These are phyloP conservation scores for Theileria annulata DNA, from an alignment of 169 alveolate species.

Conservation along the genomic window DNA sequence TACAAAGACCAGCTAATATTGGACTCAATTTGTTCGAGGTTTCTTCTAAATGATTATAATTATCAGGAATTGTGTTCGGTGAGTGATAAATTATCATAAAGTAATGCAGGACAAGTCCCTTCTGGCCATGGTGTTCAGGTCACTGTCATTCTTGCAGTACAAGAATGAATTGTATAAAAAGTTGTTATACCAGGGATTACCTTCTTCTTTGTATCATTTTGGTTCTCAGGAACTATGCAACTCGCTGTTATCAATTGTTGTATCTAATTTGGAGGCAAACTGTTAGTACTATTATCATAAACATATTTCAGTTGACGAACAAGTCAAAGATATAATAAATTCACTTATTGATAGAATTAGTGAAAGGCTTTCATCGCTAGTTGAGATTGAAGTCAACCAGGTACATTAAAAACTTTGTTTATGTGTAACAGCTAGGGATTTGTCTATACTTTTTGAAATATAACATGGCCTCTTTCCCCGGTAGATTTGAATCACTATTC, in stretches of 20 bases:
- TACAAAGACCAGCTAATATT: conserved; percentile 33
- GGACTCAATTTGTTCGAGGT: conserved; percentile 14
- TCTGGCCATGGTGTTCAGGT: conserved; percentile 59
- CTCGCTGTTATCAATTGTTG: conserved; percentile 50
- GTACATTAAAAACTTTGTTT: background rate
- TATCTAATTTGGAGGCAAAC: conserved; percentile 33
- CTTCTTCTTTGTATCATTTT: conserved; percentile 30
- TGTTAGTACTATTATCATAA: conserved; percentile 20
- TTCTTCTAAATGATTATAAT: conserved; percentile 6
- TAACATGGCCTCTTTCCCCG: conserved; percentile 30
- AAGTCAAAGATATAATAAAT: conserved; percentile 10
- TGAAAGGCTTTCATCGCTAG: conserved; percentile 19
- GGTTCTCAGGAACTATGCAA: conserved; percentile 64
- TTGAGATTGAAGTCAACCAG: conserved; percentile 63
- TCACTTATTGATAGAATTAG: conserved; percentile 44
- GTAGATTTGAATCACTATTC: conserved; percentile 26
- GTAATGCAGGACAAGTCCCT: conserved; percentile 38
- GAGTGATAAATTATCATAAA: background rate
- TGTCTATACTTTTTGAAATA: conserved; percentile 31
- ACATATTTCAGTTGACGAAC: conserved; percentile 11
- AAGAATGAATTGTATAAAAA: conserved; percentile 24
- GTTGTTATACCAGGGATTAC: conserved; percentile 31
- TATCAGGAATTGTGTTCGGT: conserved; percentile 46
- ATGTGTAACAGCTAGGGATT: conserved; percentile 11
- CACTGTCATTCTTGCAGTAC: conserved; percentile 51